These are phyloP conservation scores for Albugo candida DNA, from an alignment of 352 stramenopile genomes.

Conservation along the genomic window DNA sequence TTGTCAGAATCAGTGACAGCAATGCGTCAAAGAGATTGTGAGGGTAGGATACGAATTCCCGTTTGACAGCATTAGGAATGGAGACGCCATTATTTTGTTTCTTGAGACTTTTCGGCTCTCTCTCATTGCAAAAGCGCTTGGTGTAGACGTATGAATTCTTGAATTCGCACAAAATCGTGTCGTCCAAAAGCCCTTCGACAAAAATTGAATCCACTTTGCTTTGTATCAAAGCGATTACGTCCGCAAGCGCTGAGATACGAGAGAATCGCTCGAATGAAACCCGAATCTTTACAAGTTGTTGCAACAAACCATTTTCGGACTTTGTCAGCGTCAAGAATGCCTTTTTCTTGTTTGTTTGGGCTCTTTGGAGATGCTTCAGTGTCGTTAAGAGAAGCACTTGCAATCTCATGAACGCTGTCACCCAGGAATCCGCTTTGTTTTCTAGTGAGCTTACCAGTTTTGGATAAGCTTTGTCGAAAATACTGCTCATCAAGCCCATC, in stretches of 20 bases:
- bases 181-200: slow-evolving; percentile 49
- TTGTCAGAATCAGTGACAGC: slow-evolving; percentile 18
- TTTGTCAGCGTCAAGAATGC: slow-evolving; percentile 69
- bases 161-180: slow-evolving; percentile 44
- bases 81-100: slow-evolving; percentile 4
- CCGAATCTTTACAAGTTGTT: slow-evolving; percentile 15
- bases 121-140: neutral
- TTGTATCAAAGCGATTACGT: slow-evolving; percentile 16
- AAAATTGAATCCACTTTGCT: slow-evolving; percentile 58
- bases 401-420: too few species aligned
- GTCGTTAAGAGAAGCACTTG: too few species aligned
- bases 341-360: slow-evolving; percentile 59
- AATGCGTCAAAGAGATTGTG: slow-evolving; percentile 65
- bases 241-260: neutral
- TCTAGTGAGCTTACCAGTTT: too few species aligned
- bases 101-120: slow-evolving; percentile 1
- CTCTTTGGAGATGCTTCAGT: too few species aligned
- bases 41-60: slow-evolving; percentile 47
- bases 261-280: neutral
- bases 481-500: too few species aligned
- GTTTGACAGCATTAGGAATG: slow-evolving; percentile 9
- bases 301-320: slow-evolving; percentile 21
- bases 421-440: too few species aligned
- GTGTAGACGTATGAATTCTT: slow-evolving; percentile 14
- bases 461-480: too few species aligned